Evolutionary conservation across 495 filamentous ascomycete species (phyloP).

Genomic region (Neurospora sp.): DNA sequence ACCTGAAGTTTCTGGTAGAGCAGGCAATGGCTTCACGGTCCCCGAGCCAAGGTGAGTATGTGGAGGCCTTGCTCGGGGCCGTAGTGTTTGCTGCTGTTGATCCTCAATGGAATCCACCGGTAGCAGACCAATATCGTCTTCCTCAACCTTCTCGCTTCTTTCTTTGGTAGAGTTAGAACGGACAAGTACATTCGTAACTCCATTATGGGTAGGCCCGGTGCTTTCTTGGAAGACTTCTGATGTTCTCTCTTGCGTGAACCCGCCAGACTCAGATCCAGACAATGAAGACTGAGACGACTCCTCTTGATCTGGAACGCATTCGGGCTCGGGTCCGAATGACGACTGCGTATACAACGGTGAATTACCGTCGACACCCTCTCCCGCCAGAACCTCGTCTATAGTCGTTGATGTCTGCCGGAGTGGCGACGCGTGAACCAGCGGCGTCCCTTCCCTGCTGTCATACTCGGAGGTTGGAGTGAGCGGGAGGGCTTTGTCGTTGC

Average conservation of each 20-base stretch:
- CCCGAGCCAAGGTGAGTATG: conserved; percentile 11
- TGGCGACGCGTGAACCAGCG: not conserved
- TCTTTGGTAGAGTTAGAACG: not conserved
- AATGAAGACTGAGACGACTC: not conserved
- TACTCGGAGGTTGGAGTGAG: conserved; percentile 30
- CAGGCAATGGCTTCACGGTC: conserved; percentile 38
- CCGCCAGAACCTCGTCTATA: not conserved
- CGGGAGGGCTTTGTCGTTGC: conserved; percentile 19
- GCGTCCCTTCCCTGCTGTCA: conserved; percentile 14
- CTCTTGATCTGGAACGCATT: not conserved
- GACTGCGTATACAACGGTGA: not conserved
- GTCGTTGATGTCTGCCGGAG: not conserved
- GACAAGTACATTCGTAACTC: not conserved
- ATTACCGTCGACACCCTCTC: not conserved
- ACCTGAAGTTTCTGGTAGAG: conserved; percentile 36
- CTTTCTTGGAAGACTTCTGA: not conserved
- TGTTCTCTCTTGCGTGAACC: not conserved
- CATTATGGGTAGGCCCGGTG: not conserved
- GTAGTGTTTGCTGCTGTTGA: not conserved
- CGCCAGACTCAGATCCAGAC: not conserved
- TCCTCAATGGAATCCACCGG: not conserved
- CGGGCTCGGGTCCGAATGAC: not conserved
- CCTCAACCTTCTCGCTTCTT: not conserved
- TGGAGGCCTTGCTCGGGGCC: not conserved
- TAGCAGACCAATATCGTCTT: not conserved